Evolutionary conservation across 2,329 filamentous ascomycete species (phyloP).

Genomic region (Diaporthe citrichinensis): DNA sequence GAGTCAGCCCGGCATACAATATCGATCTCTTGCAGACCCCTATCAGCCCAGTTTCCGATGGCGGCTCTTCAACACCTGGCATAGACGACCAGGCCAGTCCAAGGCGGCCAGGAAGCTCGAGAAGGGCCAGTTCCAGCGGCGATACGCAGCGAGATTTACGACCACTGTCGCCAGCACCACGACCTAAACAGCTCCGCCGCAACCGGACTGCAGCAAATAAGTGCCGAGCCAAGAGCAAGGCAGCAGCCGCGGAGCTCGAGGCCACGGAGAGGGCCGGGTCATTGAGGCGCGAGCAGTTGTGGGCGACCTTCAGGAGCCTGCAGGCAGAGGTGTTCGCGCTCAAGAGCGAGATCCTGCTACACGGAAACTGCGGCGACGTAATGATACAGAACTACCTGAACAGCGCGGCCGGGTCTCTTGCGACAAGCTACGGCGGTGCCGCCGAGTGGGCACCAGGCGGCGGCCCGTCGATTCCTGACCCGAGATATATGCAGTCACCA

Average conservation of each 20-base stretch:
- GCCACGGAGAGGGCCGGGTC: slow-evolving; percentile 44
- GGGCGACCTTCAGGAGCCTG: slow-evolving; percentile 43
- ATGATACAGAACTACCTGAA: slow-evolving; percentile 48
- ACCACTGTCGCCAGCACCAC: too few relatives aligned
- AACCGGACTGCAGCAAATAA: slow-evolving; percentile 50
- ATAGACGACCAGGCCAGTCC: neutral
- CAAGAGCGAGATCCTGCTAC: slow-evolving; percentile 49
- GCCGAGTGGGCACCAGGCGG: neutral
- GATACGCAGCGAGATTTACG: neutral
- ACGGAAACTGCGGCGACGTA: slow-evolving; percentile 47
- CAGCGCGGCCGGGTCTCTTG: slow-evolving; percentile 41
- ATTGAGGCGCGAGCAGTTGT: slow-evolving; percentile 42
- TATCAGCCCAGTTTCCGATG: neutral
- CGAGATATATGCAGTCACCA: neutral
- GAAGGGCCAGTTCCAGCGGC: neutral
- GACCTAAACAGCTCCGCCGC: slow-evolving; percentile 40
- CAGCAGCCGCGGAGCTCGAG: slow-evolving; percentile 46
- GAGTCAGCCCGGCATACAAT: neutral
- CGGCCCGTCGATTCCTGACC: neutral
- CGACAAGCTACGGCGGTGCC: neutral
- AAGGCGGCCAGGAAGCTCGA: neutral
- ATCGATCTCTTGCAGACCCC: neutral
- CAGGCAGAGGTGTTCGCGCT: slow-evolving; percentile 48
- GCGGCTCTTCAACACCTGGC: neutral
- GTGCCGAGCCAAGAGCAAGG: slow-evolving; percentile 50